Base-by-base conservation (phyloP, 2,329 filamentous ascomycete species). In the Nemania bipapillata region DNA sequence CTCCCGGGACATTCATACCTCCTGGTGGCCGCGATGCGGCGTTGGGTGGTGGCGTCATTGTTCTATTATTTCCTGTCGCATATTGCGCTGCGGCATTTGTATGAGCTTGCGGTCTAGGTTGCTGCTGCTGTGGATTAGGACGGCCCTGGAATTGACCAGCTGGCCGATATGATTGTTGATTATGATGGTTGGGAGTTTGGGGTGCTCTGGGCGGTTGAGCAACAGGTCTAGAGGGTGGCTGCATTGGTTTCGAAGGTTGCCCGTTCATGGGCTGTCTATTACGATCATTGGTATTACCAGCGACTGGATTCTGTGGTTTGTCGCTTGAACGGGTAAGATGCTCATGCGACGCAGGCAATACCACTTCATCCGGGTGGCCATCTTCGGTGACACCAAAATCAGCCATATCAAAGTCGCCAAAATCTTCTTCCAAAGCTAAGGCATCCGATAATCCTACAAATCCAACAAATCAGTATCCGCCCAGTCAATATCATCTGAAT, bases 281-380 rank as follows among this genome's bases (percentile, higher is more conserved):
- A 56, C 68, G 69, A 59, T 67, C 74, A 75, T 73, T 74, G 68
- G 64, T 58, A 67, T 68, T 72, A 40, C 70, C 64, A 65, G 71
- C 24, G 9, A 72, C 58, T 50, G 70, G 42, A 53, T 55, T 65
- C 61, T 77, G 72, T 60, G 75, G 68, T 73, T 74, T 77, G 55
- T 79, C 74, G 65, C 73, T 77, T 57, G 79, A 70, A 73, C 74
- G 72, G 47, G 59, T 60, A 28, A 42, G 66, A 50, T 71, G 67
- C 1, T 73, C 73, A 63, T 77, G 70, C 45, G 77, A 76, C n/a
- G 78, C 78, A 7, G 85, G 81, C 12, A 94, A 79, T 32, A 86
- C 80, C n/a, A 95, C 85, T 77, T 95, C 92, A 77, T 96, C 92
- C 3, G 92, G 91, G 75, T 94, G 90, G 22, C 86, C 90, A 30